Evolutionary conservation across 495 filamentous ascomycete species (phyloP).

Genomic region (Daldinia decipiens): DNA sequence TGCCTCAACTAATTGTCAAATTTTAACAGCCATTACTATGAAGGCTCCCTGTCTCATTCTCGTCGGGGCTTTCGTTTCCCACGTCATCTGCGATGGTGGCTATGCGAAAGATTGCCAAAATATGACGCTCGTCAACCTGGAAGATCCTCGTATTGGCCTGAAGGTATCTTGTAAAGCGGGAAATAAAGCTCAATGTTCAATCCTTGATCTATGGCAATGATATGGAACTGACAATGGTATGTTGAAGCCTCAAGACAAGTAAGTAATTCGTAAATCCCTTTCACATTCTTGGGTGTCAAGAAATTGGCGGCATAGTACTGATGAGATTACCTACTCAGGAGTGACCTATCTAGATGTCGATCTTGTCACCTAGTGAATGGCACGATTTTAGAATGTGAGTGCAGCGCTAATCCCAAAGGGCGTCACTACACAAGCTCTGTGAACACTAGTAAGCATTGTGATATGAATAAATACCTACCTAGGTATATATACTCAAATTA

Average conservation of each 20-base stretch:
- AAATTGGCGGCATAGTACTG: neutral
- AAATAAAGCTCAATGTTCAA: slow-evolving; percentile 7
- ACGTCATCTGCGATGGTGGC: neutral
- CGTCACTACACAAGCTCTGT: neutral
- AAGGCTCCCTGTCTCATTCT: neutral
- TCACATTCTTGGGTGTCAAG: no score
- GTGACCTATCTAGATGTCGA: neutral
- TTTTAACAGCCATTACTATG: neutral
- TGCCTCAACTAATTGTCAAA: neutral
- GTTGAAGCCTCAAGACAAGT: neutral
- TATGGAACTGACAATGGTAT: neutral
- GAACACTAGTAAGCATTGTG: slow-evolving; percentile 5
- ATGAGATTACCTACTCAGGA: neutral
- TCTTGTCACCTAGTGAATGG: neutral
- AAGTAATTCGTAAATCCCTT: neutral
- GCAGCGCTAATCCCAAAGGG: neutral
- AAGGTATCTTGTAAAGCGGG: neutral
- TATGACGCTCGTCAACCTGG: neutral
- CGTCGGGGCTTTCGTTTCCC: neutral
- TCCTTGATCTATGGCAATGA: slow-evolving; percentile 15
- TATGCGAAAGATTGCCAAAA: slow-evolving; percentile 15
- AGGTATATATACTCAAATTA: neutral
- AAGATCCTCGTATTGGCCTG: neutral
- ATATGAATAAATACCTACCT: neutral
- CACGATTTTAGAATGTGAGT: neutral